Evolutionary conservation across 495 filamentous ascomycete genomes (phyloP).

Genomic region (Geopyxis carbonaria): DNA sequence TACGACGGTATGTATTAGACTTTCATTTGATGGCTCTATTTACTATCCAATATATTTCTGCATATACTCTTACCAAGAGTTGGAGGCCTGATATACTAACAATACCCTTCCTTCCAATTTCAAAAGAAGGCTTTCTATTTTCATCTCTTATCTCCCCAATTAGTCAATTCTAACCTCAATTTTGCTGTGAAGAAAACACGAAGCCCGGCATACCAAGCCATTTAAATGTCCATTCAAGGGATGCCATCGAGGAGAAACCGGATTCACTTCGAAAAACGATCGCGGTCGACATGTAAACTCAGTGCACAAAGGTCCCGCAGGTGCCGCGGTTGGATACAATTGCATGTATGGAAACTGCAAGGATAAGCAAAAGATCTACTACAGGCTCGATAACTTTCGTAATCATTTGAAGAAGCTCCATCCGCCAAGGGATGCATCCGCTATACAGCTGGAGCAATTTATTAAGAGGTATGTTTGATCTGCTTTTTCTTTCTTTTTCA

Average conservation of each 20-base stretch:
- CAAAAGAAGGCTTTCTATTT: slow-evolving; percentile 10
- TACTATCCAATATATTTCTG: not conserved
- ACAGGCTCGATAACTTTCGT: slow-evolving; percentile 79
- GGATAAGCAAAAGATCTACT: slow-evolving; percentile 62
- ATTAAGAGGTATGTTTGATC: slow-evolving; percentile 21
- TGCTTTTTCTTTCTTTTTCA: slow-evolving; percentile 1
- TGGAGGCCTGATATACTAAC: no score
- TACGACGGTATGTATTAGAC: slow-evolving; percentile 21
- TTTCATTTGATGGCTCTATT: not conserved
- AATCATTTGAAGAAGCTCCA: slow-evolving; percentile 75
- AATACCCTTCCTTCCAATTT: no score
- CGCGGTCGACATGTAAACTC: slow-evolving; percentile 55
- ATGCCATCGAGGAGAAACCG: slow-evolving; percentile 41
- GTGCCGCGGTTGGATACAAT: slow-evolving; percentile 32
- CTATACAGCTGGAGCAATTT: slow-evolving; percentile 14
- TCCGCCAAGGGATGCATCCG: slow-evolving; percentile 8
- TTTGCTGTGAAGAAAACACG: slow-evolving; percentile 56
- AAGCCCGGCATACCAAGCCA: slow-evolving; percentile 56
- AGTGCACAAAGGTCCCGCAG: slow-evolving; percentile 40
- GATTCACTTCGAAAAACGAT: slow-evolving; percentile 74
- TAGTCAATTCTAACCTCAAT: not conserved
- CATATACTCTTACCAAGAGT: no score
- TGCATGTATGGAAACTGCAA: slow-evolving; percentile 49
- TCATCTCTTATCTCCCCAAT: not conserved
- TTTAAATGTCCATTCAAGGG: slow-evolving; percentile 45